Evolutionary conservation across 2,329 filamentous ascomycete species (phyloP), one percentile per base, ranked within the genome.

Genomic region (Sporothrix inflata): DNA sequence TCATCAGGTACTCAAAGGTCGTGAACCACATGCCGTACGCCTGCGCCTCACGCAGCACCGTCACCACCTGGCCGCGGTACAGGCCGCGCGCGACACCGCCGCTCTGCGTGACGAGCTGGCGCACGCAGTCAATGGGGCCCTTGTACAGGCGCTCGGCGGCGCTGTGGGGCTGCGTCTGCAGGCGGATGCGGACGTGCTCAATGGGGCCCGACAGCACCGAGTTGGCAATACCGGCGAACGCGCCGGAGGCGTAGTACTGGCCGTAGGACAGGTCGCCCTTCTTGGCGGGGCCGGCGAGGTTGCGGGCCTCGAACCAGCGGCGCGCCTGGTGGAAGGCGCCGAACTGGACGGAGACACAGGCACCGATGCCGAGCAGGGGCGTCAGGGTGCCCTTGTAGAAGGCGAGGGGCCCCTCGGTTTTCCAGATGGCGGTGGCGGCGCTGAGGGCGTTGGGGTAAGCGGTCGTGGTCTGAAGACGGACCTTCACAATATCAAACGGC

Each of bases 381-480:
- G 96, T 98, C 72, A 99, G 86, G 0, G 96, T 98, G 78, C 96
- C 96, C 84, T 99, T 99, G 89, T 99, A 99, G 85, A 99, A 99
- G 72, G 96, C 96, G 14, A 92, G 84, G 2, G 94, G 87, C 1
- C 96, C 96, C 82, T 99, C 96, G 78, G 93, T 91, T 78, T 89
- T 90, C 83, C 93, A 93, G 84, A 99, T 98, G 75, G 91, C 89
- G 69, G 87, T 87, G 8, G 94, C 96, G 76, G 93, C 93, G 78
- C 93, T 87, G 63, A 97, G 83, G 70, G 96, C 96, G 75, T 89
- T 91, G 70, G 88, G 86, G 86, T 98, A 97, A 77, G 93, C 88
- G 27, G 87, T 90, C 70, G 92, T 92, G 19, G 96, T 99, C 82
- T 99, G 96, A 66, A 99, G 88, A 71, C 96, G 93, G 78, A 99